Conservation (phyloP, 108 stramenopile genomes). For the Fragilaria crotonensis region DNA sequence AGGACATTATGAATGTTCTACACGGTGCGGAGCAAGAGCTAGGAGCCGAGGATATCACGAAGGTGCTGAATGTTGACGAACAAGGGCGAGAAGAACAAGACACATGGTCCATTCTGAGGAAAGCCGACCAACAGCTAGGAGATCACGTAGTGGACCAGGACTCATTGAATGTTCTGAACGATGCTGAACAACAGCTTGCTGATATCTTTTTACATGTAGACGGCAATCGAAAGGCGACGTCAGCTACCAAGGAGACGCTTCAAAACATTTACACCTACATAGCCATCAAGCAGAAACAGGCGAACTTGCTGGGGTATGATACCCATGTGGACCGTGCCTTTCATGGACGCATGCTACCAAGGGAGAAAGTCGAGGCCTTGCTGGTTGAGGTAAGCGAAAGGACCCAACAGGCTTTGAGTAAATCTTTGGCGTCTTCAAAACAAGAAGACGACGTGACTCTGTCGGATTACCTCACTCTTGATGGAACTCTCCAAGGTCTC, state of each 20-base stretch:
- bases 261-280: background rate
- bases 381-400: background rate
- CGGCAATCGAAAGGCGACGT: background rate
- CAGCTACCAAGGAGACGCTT: background rate
- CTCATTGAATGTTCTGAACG: background rate
- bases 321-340: background rate
- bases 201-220: background rate
- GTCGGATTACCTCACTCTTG: constrained; percentile 4
- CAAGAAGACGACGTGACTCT: background rate
- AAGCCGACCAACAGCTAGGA: too few species aligned
- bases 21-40: too few species aligned
- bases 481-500: constrained; percentile 4
- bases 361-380: background rate
- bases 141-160: too few species aligned
- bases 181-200: background rate
- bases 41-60: too few species aligned
- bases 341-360: background rate
- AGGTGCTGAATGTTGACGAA: background rate
- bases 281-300: background rate
- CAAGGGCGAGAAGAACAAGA: too few species aligned
- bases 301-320: background rate
- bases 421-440: background rate
- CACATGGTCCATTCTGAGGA: too few species aligned
- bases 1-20: too few species aligned
- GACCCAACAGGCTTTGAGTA: background rate